Conservation (phyloP, 768 basidiomycete species). For the Trametes coccinea region DNA sequence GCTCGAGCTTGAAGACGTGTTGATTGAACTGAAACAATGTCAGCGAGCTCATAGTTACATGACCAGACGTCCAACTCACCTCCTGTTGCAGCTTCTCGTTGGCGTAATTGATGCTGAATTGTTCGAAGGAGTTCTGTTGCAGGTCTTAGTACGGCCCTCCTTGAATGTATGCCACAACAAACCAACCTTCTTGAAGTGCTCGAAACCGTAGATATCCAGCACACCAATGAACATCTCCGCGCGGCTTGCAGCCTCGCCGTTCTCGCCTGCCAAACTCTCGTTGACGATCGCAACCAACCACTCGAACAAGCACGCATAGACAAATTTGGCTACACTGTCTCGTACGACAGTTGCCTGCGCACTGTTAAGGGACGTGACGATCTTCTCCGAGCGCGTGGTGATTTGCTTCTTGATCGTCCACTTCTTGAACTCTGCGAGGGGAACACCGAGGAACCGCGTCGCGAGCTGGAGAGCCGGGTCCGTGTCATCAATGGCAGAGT, state of each 20-base stretch:
- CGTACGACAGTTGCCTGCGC: conserved; percentile 91
- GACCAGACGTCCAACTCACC: conserved; percentile 44
- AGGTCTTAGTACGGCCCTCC: not conserved
- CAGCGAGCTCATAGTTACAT: not conserved
- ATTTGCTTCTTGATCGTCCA: conserved; percentile 99
- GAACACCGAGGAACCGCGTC: conserved; percentile 88
- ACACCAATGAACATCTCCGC: conserved; percentile 99
- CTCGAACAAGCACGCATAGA: conserved; percentile 98
- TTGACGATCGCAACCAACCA: conserved; percentile 98
- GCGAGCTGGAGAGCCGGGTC: conserved; percentile 80
- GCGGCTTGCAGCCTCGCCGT: conserved; percentile 82
- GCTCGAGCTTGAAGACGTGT: conserved; percentile 98
- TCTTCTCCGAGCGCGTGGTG: conserved; percentile 92
- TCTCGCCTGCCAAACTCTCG: conserved; percentile 94
- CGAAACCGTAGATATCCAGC: conserved; percentile 96
- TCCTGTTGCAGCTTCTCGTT: conserved; percentile 98
- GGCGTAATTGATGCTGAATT: conserved; percentile 99
- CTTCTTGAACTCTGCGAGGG: conserved; percentile 92
- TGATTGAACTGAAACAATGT: conserved; percentile 79
- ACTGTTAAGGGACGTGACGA: conserved; percentile 81
- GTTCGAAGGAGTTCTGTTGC: conserved; percentile 83
- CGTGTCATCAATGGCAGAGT: conserved; percentile 80
- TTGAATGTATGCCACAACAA: not conserved
- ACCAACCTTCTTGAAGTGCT: conserved; percentile 90
- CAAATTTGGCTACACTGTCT: conserved; percentile 97